These are phyloP conservation scores for Thermomyces lanuginosus DNA, from an alignment of 2,329 filamentous ascomycete species.

Conservation along the genomic window DNA sequence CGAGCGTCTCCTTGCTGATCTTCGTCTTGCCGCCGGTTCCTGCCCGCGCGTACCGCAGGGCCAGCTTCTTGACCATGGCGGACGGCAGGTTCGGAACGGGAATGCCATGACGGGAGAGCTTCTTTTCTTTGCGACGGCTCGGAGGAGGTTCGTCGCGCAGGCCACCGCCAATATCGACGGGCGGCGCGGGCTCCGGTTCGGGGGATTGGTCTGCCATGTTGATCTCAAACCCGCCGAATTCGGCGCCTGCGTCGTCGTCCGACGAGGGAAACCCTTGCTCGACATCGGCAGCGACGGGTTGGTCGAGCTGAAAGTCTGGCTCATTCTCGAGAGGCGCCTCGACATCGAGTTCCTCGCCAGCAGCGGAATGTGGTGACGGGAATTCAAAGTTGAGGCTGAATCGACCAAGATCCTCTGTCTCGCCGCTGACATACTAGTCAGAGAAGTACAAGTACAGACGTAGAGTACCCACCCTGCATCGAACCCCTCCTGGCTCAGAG, in stretches of 20 bases:
- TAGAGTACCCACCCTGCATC: slow-evolving; percentile 19
- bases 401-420: slow-evolving; percentile 27
- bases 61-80: slow-evolving; percentile 51
- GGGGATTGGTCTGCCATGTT: slow-evolving; percentile 14
- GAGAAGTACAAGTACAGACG: slow-evolving; percentile 7
- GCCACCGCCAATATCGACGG: slow-evolving; percentile 20
- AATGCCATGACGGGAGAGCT: slow-evolving; percentile 53
- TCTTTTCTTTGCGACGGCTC: slow-evolving; percentile 33
- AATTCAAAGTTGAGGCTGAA: slow-evolving; percentile 28
- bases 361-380: slow-evolving; percentile 20
- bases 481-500: slow-evolving; percentile 23
- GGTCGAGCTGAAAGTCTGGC: slow-evolving; percentile 17
- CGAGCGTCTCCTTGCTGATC: slow-evolving; percentile 56
- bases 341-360: slow-evolving; percentile 16
- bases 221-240: slow-evolving; percentile 18
- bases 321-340: slow-evolving; percentile 16
- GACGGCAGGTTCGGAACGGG: slow-evolving; percentile 60
- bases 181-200: slow-evolving; percentile 17
- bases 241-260: slow-evolving; percentile 11
- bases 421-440: slow-evolving; percentile 17
- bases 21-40: slow-evolving; percentile 50
- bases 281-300: slow-evolving; percentile 12
- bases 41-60: slow-evolving; percentile 51
- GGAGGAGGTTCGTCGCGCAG: slow-evolving; percentile 17
- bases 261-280: slow-evolving; percentile 13